Conservation (phyloP, 129 eudicot species). For the Glebionis coronaria region DNA sequence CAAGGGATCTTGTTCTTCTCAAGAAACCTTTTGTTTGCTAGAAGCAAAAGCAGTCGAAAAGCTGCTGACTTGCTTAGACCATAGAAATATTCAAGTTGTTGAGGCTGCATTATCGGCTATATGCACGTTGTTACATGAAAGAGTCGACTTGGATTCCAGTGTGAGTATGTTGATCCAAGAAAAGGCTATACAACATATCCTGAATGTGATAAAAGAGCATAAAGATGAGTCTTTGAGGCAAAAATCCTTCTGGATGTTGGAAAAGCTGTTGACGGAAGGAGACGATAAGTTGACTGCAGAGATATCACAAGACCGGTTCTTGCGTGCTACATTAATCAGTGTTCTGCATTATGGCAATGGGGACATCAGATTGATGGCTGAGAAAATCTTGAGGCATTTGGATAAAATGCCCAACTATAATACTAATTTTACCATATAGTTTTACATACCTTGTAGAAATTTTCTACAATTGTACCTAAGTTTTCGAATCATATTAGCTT, state of each 20-base stretch:
- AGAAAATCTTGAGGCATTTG: constrained; percentile 58
- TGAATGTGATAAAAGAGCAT: constrained; percentile 61
- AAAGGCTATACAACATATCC: constrained; percentile 37
- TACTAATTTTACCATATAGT: constrained; percentile 31
- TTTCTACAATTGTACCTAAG: background rate
- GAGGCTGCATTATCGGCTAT: constrained; percentile 69
- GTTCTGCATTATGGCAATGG: constrained; percentile 67
- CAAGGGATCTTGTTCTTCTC: constrained; percentile 60
- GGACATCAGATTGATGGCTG: constrained; percentile 60
- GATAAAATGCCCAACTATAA: constrained; percentile 36
- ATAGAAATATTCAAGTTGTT: constrained; percentile 48
- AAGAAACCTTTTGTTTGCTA: constrained; percentile 60
- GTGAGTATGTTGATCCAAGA: constrained; percentile 42
- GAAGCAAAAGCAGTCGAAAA: constrained; percentile 61
- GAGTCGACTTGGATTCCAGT: constrained; percentile 47
- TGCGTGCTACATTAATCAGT: constrained; percentile 50
- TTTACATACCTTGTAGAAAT: constrained; percentile 16
- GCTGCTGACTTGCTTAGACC: constrained; percentile 54
- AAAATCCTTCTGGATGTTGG: constrained; percentile 58
- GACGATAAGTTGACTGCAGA: constrained; percentile 45
- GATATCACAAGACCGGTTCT: constrained; percentile 53
- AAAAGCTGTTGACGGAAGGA: constrained; percentile 54
- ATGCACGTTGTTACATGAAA: constrained; percentile 56
- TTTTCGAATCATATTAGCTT: background rate
- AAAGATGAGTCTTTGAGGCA: constrained; percentile 47